phyloP scores from a whole-genome alignment of 345 rosid species.

The Brassica incana region DNA sequence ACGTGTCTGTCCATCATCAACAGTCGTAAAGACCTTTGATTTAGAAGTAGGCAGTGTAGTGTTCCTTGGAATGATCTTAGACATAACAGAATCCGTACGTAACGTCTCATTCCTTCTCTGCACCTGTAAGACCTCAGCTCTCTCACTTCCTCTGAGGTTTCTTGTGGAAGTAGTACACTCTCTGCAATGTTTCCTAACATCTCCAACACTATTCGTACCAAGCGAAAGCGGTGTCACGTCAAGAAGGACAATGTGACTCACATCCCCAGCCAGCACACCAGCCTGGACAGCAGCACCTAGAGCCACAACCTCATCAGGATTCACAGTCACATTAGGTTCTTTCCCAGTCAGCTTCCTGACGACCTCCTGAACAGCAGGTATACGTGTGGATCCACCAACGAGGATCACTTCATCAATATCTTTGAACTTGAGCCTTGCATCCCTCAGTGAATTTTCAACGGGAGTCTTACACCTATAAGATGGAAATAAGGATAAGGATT shows the following conservation, averaged over 20 bases:
- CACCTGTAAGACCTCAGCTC: no score
- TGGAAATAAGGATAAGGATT: no score
- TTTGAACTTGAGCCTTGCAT: constrained; percentile 75
- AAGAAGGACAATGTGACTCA: constrained; percentile 86
- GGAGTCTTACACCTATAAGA: constrained; percentile 73
- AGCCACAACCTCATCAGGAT: constrained; percentile 98
- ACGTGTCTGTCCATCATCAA: constrained; percentile 97
- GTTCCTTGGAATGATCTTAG: constrained; percentile 85
- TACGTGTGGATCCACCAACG: constrained; percentile 99
- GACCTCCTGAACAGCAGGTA: constrained; percentile 93
- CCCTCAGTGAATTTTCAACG: constrained; percentile 79
- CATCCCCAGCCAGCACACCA: constrained; percentile 93
- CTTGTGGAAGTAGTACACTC: no score
- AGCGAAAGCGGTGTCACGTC: constrained; percentile 86
- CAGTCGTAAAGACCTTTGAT: constrained; percentile 98
- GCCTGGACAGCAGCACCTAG: constrained; percentile 93
- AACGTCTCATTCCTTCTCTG: no score
- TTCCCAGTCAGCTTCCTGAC: constrained; percentile 92
- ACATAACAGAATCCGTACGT: no score
- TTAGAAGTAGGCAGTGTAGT: constrained; percentile 93
- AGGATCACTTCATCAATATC: constrained; percentile 95
- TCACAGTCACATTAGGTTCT: constrained; percentile 93
- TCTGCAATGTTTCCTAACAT: constrained; percentile 63
- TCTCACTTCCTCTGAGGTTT: no score
- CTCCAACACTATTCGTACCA: constrained; percentile 92